phyloP scores from a whole-genome alignment of 2,329 filamentous ascomycete genomes.

The Fusarium napiforme region DNA sequence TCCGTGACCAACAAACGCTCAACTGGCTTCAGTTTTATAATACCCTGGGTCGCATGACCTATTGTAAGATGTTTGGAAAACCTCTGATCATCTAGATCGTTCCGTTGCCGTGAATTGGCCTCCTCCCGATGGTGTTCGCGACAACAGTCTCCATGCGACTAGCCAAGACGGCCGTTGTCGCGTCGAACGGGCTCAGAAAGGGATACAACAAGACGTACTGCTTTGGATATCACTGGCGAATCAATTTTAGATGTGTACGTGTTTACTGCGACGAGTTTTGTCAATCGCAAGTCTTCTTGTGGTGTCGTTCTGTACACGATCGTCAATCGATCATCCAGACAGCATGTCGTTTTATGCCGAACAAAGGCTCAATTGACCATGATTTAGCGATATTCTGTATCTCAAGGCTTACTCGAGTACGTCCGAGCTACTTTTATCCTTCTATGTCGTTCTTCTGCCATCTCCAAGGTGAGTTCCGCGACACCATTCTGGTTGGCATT shows the following conservation, averaged over 20 bases:
- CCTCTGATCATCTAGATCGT: no score
- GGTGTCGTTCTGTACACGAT: neutral
- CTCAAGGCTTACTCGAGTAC: fast-evolving
- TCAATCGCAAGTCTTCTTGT: neutral
- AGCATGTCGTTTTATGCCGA: neutral
- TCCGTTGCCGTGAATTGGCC: no score
- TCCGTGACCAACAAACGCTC: fast-evolving
- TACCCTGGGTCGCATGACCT: fast-evolving
- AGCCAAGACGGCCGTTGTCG: neutral
- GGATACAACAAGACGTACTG: no score
- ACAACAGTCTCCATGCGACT: neutral
- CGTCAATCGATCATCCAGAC: neutral
- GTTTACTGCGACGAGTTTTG: fast-evolving
- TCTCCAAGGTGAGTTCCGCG: neutral
- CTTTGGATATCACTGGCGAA: no score
- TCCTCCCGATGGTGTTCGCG: neutral
- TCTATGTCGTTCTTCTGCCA: no score
- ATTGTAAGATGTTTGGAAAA: no score
- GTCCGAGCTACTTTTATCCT: fast-evolving
- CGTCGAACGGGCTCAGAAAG: fast-evolving
- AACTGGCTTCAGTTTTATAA: neutral
- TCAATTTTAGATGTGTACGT: fast-evolving
- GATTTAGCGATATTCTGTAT: fast-evolving
- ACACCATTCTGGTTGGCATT: fast-evolving
- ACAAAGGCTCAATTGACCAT: fast-evolving